Conservation (phyloP, 306 rosid species). For the Prosopis cineraria region DNA sequence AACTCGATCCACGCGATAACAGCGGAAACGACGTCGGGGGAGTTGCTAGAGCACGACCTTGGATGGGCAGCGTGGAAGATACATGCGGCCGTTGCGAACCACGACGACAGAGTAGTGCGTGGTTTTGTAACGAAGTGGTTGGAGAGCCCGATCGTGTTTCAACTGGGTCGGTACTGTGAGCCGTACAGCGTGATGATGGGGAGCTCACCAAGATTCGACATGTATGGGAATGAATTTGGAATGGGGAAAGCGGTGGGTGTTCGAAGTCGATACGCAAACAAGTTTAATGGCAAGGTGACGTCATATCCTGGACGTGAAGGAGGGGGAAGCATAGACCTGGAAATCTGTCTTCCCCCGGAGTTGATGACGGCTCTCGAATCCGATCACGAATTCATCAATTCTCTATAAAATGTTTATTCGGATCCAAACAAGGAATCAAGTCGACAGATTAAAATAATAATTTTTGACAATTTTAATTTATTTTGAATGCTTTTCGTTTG, state of each 20-base stretch:
- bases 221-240: conserved; percentile 70
- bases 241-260: conserved; percentile 69
- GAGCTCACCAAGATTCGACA: conserved; percentile 62
- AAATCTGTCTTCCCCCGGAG: conserved; percentile 43
- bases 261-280: conserved; percentile 57
- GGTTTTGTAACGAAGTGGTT: conserved; percentile 30
- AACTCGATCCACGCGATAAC: neutral
- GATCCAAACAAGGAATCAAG: too few species aligned
- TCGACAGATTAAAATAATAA: too few species aligned
- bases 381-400: conserved; percentile 51
- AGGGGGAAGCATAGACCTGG: conserved; percentile 71
- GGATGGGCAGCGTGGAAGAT: conserved; percentile 71
- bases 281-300: conserved; percentile 50
- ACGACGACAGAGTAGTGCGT: conserved; percentile 5
- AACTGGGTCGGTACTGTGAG: neutral
- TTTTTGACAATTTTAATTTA: too few species aligned
- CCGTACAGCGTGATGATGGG: conserved; percentile 41
- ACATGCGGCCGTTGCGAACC: conserved; percentile 46
- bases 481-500: too few species aligned
- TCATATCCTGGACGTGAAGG: conserved; percentile 49
- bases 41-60: conserved; percentile 39
- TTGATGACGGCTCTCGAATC: conserved; percentile 52
- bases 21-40: conserved; percentile 24
- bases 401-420: neutral
- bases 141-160: conserved; percentile 22